These are phyloP conservation scores for Babesia gibsoni DNA, from an alignment of 169 alveolate species.

Conservation along the genomic window DNA sequence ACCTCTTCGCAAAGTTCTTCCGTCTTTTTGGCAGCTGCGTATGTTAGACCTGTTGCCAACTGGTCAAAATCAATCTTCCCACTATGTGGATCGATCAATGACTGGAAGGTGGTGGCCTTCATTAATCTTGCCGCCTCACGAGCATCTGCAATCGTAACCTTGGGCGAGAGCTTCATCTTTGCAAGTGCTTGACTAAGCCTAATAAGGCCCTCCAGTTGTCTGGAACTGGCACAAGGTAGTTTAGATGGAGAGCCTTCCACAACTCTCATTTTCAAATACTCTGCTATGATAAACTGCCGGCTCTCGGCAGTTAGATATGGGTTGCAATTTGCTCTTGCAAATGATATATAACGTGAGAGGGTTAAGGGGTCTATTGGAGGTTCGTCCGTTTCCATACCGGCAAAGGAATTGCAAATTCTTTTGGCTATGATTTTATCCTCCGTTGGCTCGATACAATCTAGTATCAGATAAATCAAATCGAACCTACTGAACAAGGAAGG, in stretches of 20 bases:
- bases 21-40: slow-evolving; percentile 20
- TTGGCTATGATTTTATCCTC: slow-evolving; percentile 83
- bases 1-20: slow-evolving; percentile 20
- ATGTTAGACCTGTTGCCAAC: slow-evolving; percentile 86
- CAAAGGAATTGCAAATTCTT: slow-evolving; percentile 43
- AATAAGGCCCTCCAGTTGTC: slow-evolving; percentile 95
- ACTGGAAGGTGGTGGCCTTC: slow-evolving; percentile 96
- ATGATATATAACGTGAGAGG: slow-evolving; percentile 85
- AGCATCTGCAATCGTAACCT: slow-evolving; percentile 89
- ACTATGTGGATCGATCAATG: slow-evolving; percentile 98
- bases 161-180: slow-evolving; percentile 88
- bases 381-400: slow-evolving; percentile 67
- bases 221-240: slow-evolving; percentile 92
- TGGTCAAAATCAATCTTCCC: slow-evolving; percentile 96
- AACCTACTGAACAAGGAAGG: slow-evolving; percentile 96
- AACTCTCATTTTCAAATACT: slow-evolving; percentile 74
- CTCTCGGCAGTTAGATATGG: slow-evolving; percentile 91
- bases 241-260: slow-evolving; percentile 57
- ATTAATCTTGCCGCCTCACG: slow-evolving; percentile 95
- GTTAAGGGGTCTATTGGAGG: slow-evolving; percentile 69
- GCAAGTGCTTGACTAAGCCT: slow-evolving; percentile 97
- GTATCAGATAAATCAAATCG: slow-evolving; percentile 89
- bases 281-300: slow-evolving; percentile 77
- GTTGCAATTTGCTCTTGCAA: slow-evolving; percentile 86
- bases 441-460: slow-evolving; percentile 84